phyloP scores from a whole-genome alignment of 1,284 basidiomycete genomes.

The Lentinus polychrous region DNA sequence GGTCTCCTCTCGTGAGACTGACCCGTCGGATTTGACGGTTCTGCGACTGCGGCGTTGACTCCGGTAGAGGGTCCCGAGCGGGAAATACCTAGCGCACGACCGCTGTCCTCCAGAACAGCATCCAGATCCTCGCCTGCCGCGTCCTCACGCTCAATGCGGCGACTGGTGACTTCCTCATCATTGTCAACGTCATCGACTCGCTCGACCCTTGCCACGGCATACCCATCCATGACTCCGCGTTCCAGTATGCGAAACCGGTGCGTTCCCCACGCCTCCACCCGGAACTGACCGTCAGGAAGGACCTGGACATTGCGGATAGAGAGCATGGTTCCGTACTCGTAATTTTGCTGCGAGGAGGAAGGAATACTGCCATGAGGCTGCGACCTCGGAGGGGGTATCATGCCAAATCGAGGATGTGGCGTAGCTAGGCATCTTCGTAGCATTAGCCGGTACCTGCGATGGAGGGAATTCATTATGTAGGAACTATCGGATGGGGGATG shows the following conservation, averaged over 20 bases:
- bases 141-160: no score
- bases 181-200: conserved; percentile 49
- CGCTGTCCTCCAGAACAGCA: no score
- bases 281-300: conserved; percentile 83
- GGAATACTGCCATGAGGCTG: background rate
- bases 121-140: no score
- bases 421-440: conserved; percentile 84
- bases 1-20: background rate
- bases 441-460: conserved; percentile 75
- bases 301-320: conserved; percentile 84
- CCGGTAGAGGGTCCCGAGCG: no score
- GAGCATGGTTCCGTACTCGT: conserved; percentile 88
- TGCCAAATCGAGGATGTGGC: conserved; percentile 75
- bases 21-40: background rate
- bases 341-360: conserved; percentile 20
- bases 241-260: conserved; percentile 85
- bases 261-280: conserved; percentile 83
- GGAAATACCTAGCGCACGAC: no score
- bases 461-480: conserved; percentile 1
- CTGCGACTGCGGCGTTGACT: background rate
- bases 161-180: conserved; percentile 18
- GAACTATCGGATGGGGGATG: background rate
- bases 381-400: conserved; percentile 54
- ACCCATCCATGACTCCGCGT: conserved; percentile 79
- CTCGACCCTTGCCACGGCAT: conserved; percentile 82